Conservation (phyloP, 441 rosid species). For the Geranium incanum region DNA sequence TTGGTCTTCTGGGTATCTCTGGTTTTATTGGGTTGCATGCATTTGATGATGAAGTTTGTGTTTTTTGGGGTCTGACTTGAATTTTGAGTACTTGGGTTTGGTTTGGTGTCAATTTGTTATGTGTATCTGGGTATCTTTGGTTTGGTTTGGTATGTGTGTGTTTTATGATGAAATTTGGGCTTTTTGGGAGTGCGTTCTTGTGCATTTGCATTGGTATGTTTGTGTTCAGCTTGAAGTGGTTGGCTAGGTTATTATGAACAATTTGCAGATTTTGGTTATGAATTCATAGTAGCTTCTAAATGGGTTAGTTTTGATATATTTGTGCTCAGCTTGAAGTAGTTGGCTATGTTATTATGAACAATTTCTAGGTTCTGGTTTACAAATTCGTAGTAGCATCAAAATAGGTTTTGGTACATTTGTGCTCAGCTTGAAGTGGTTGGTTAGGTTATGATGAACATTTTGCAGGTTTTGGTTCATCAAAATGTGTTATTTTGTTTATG, state of each 20-base stretch:
- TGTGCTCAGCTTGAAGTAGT: too few species aligned
- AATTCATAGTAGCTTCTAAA: neutral
- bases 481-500: neutral
- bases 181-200: neutral
- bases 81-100: neutral
- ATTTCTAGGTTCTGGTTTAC: neutral
- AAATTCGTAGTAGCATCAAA: neutral
- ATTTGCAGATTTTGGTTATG: neutral
- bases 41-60: neutral
- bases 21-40: neutral
- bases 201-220: neutral
- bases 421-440: neutral
- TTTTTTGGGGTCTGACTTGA: neutral
- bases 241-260: neutral
- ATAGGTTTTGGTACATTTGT: neutral
- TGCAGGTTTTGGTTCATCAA: neutral
- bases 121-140: neutral
- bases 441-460: neutral
- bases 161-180: neutral
- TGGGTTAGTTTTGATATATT: neutral
- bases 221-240: neutral
- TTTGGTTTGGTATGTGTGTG: neutral
- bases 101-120: neutral
- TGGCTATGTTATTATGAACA: too few species aligned
- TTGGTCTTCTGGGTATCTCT: neutral